Percentiles rank a stretch among this genome's conserved stretches.
Evolutionary conservation across 805 yeast species (phyloP).

Genomic region (Yamadazyma tumulicola): DNA sequence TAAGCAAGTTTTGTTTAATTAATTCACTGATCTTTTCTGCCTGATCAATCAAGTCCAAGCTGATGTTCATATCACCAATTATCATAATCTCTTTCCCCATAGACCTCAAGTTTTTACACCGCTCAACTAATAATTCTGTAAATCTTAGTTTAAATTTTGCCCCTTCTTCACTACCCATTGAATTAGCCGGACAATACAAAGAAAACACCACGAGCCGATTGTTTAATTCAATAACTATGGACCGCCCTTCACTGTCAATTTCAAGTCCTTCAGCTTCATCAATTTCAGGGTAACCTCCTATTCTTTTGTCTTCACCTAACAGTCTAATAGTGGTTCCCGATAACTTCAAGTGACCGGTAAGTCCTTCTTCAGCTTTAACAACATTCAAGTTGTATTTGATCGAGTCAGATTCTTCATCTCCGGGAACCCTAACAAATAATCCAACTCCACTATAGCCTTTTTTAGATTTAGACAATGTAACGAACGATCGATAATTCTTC

Average conservation of each 20-base stretch:
- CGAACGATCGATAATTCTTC: constrained; percentile 58
- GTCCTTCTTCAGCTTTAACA: constrained; percentile 82
- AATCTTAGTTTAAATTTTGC: constrained; percentile 57
- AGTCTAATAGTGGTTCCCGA: constrained; percentile 15
- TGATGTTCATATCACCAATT: constrained; percentile 86
- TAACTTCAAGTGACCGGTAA: constrained; percentile 59
- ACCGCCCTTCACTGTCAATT: constrained; percentile 83
- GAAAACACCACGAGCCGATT: constrained; percentile 58
- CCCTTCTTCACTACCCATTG: constrained; percentile 65
- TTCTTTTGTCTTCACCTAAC: constrained; percentile 29
- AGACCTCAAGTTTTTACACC: constrained; percentile 51
- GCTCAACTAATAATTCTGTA: constrained; percentile 52
- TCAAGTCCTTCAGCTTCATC: constrained; percentile 33
- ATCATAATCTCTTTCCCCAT: constrained; percentile 68
- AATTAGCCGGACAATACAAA: constrained; percentile 90
- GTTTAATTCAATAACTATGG: constrained; percentile 70
- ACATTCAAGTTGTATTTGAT: constrained; percentile 46
- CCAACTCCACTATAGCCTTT: constrained; percentile 95
- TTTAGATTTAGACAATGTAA: constrained; percentile 62
- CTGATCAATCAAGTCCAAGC: constrained; percentile 75
- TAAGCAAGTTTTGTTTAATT: constrained; percentile 33
- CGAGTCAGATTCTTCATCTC: constrained; percentile 36
- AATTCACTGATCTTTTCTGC: constrained; percentile 63
- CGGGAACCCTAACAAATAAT: constrained; percentile 61
- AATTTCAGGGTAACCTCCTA: constrained; percentile 67